Evolutionary conservation across 2,329 filamentous ascomycete species (phyloP), one percentile per base, ranked within the genome.

Genomic region (Pyrenochaeta sp.): DNA sequence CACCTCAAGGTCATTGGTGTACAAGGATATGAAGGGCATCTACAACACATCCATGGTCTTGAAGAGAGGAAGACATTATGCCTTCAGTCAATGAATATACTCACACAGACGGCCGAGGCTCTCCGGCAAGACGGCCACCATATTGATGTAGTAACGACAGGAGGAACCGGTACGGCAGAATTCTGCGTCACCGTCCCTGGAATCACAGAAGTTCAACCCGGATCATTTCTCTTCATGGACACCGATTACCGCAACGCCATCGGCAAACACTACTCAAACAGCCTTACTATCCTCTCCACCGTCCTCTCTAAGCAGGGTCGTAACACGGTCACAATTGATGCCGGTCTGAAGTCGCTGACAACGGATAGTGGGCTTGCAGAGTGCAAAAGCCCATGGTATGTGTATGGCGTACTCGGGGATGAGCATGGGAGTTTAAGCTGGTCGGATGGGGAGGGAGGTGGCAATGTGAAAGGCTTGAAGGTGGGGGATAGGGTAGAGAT

Each of bases 191-290:
- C 70, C 0, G 80, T 82, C 0, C 76, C 78, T 0, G 82, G 82
- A 0, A 75, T 85, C 0, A 85, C 82, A 1, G 82, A 85, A 59
- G 71, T 85, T 1, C 82, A 85, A 60, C 82, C 82, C 0, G 82
- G 82, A 0, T 82, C 79, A 0, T 85, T 85, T 53, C 77, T 85
- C 49, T 84, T 85, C 63, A 85, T 85, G 82, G 82, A 85, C 51
- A 82, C 82, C 2, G 82, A 85, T 60, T 85, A 85, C 58, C 77
- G 81, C 2, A 81, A 82, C 45, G 82, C 82, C 0, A 74, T 84
- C 0, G 82, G 82, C 1, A 69, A 73, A 0, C 77, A 78, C 49
- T 85, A 81, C 61, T 72, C 74, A 0, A 79, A 84, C 57, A 83
- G 80, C 41, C 56, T 84, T 21, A 81, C 80, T 0, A 75, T 83